phyloP scores from a whole-genome alignment of 1,284 basidiomycete genomes.

The Puccinia hordei region DNA sequence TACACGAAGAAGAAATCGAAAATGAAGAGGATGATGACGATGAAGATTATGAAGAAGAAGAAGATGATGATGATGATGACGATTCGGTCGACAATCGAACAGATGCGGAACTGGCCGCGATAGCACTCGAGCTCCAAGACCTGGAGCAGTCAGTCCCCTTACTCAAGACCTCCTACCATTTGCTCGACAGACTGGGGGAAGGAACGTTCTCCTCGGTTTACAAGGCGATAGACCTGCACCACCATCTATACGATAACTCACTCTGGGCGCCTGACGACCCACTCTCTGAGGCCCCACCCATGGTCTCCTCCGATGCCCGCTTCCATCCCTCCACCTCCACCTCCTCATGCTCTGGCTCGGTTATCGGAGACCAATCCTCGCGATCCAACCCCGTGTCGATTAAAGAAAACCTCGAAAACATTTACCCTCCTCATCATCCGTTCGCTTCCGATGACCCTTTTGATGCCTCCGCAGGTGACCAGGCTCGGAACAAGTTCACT shows the following conservation, averaged over 20 bases:
- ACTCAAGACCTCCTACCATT: conserved; percentile 71
- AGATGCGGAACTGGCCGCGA: conserved; percentile 59
- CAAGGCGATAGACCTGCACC: conserved; percentile 85
- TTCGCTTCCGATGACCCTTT: conserved; percentile 31
- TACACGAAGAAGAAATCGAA: neutral
- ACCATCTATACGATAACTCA: conserved; percentile 59
- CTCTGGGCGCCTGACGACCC: conserved; percentile 20
- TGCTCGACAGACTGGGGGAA: conserved; percentile 89
- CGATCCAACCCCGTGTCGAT: neutral
- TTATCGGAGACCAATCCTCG: conserved; percentile 23
- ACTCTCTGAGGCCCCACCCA: neutral
- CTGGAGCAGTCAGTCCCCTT: conserved; percentile 66
- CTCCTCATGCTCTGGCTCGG: conserved; percentile 31
- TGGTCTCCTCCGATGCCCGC: conserved; percentile 25
- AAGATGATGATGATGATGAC: conserved; percentile 61
- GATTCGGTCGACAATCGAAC: conserved; percentile 62
- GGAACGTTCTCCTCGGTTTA: conserved; percentile 97
- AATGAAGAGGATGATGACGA: conserved; percentile 53
- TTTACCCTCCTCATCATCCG: conserved; percentile 7
- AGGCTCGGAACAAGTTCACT: conserved; percentile 45
- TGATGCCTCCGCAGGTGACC: conserved; percentile 32
- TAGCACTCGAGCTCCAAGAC: conserved; percentile 67
- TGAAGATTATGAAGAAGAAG: conserved; percentile 56
- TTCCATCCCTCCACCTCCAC: conserved; percentile 33
- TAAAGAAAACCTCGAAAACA: neutral